phyloP scores from a whole-genome alignment of 345 rosid genomes.

The Raphanus sativus region DNA sequence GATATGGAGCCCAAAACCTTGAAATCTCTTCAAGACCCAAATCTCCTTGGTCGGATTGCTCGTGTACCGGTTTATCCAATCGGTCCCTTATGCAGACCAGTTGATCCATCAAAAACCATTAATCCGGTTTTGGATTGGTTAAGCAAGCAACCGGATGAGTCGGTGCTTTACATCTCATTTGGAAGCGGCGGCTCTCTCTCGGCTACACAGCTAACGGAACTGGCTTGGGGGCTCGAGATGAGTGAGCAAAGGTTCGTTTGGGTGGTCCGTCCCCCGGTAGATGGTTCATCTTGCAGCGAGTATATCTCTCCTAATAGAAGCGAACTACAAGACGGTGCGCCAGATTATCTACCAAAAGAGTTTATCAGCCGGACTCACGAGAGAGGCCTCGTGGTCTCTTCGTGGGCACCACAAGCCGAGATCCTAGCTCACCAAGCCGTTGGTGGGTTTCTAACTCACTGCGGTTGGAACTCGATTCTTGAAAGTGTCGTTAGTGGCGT shows the following conservation, averaged over 20 bases:
- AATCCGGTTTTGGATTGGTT: slow-evolving; percentile 48
- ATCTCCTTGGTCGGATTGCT: slow-evolving; percentile 30
- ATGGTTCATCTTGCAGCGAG: not conserved
- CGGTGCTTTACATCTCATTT: slow-evolving; percentile 59
- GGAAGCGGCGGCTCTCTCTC: slow-evolving; percentile 66
- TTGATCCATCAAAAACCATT: slow-evolving; percentile 8
- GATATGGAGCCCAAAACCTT: slow-evolving; percentile 38
- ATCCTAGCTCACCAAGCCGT: slow-evolving; percentile 55
- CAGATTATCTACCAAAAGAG: slow-evolving; percentile 21
- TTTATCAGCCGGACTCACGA: slow-evolving; percentile 17
- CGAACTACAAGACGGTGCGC: not conserved
- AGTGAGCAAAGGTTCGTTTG: slow-evolving; percentile 37
- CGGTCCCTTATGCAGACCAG: slow-evolving; percentile 33
- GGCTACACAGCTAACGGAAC: slow-evolving; percentile 26
- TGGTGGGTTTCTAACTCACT: slow-evolving; percentile 63
- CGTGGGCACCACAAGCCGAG: slow-evolving; percentile 75
- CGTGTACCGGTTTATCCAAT: slow-evolving; percentile 38
- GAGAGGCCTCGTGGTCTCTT: slow-evolving; percentile 16
- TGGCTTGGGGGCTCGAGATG: slow-evolving; percentile 36
- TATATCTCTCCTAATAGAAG: slow-evolving; percentile 1
- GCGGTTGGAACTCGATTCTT: slow-evolving; percentile 82
- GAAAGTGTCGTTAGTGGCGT: slow-evolving; percentile 45
- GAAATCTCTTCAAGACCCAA: slow-evolving; percentile 28
- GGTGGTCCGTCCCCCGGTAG: slow-evolving; percentile 34
- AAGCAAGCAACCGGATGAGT: slow-evolving; percentile 47